These are phyloP conservation scores for Colletotrichum destructivum DNA, from an alignment of 2,329 filamentous ascomycete species.

Conservation along the genomic window DNA sequence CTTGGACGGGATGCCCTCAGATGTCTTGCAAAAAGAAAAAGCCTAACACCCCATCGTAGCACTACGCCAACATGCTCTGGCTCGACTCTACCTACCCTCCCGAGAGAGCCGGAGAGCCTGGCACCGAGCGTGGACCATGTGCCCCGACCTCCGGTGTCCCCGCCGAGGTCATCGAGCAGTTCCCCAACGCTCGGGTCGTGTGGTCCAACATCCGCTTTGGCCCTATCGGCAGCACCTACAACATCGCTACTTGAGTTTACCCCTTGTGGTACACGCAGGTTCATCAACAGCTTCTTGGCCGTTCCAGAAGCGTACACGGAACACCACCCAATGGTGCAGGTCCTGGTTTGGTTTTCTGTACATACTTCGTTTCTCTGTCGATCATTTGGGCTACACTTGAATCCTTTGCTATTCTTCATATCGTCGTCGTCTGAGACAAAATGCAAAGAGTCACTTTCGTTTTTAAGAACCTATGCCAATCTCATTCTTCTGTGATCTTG, in stretches of 20 bases:
- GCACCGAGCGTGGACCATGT: constrained; percentile 63
- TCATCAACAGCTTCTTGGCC: neutral
- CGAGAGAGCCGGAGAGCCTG: constrained; percentile 50
- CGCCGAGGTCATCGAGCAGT: constrained; percentile 56
- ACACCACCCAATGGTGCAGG: neutral
- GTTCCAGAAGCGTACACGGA: neutral
- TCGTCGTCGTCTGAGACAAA: neutral
- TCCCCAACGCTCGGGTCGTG: constrained; percentile 57
- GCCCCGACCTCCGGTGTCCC: constrained; percentile 61
- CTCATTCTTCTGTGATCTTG: no score
- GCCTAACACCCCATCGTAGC: constrained; percentile 46
- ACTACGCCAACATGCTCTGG: constrained; percentile 76
- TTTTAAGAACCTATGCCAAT: no score
- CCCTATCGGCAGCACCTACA: constrained; percentile 60
- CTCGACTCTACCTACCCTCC: constrained; percentile 72
- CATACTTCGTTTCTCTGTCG: constrained; percentile 22
- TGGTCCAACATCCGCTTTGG: constrained; percentile 67
- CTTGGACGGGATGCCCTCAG: accelerated
- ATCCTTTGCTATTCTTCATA: no score
- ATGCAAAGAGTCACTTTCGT: no score
- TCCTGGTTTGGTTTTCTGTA: constrained; percentile 10
- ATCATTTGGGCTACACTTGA: neutral
- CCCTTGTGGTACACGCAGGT: neutral
- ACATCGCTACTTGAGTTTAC: neutral
- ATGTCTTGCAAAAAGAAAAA: neutral